Evolutionary conservation across 768 basidiomycete species (phyloP).

Genomic region (Termitomyces eurrhizus): DNA sequence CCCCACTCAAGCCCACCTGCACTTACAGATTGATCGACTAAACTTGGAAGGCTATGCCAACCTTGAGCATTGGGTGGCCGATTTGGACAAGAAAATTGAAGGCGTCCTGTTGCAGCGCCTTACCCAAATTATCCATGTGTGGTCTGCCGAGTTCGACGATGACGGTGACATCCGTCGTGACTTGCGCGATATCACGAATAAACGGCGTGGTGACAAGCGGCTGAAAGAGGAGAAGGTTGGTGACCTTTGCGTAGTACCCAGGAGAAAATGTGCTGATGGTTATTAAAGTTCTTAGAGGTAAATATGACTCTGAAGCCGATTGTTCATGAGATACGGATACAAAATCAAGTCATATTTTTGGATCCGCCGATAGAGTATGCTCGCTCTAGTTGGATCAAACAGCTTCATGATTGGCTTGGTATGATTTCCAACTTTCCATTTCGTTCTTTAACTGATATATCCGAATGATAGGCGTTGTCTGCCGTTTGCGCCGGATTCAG

Average conservation of each 20-base stretch:
- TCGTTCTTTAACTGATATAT: neutral
- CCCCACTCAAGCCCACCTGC: neutral
- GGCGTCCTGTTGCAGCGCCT: conserved; percentile 73
- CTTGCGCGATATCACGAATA: conserved; percentile 54
- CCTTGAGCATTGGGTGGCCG: conserved; percentile 87
- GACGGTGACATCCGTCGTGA: conserved; percentile 63
- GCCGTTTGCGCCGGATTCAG: conserved; percentile 81
- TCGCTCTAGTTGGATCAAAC: conserved; percentile 82
- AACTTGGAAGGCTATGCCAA: conserved; percentile 96
- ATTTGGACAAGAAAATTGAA: conserved; percentile 82
- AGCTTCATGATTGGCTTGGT: conserved; percentile 91
- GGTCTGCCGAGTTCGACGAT: conserved; percentile 87
- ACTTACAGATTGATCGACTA: conserved; percentile 76
- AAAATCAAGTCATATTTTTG: conserved; percentile 97
- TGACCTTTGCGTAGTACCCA: neutral
- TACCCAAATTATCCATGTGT: conserved; percentile 72
- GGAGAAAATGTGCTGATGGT: neutral
- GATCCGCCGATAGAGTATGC: conserved; percentile 98
- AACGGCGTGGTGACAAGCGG: conserved; percentile 67
- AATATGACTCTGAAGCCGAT: conserved; percentile 80
- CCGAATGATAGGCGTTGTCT: conserved; percentile 64
- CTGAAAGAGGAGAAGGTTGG: conserved; percentile 76
- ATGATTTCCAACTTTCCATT: conserved; percentile 4
- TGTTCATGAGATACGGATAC: conserved; percentile 94
- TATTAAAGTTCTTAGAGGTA: conserved; percentile 59